Percentiles rank a stretch among this genome's conserved stretches.
These are phyloP conservation scores for Hibiscus trionum DNA, from an alignment of 345 rosid genomes.

Conservation along the genomic window DNA sequence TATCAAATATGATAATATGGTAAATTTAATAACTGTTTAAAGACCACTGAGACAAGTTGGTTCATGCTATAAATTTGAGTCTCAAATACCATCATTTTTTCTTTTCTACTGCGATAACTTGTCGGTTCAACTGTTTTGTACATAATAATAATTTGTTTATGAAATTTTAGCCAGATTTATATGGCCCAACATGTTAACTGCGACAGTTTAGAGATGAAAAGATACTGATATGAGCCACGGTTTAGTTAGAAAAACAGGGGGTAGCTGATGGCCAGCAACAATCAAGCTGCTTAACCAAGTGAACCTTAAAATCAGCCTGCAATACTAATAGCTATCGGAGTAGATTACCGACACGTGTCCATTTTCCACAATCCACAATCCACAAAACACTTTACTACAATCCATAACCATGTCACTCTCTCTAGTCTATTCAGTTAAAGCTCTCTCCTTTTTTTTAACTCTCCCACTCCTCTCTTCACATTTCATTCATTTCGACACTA, in stretches of 20 bases:
- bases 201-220: too few species aligned
- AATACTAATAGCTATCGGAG: neutral
- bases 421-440: slow-evolving; percentile 16
- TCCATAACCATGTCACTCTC: slow-evolving; percentile 6
- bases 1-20: too few species aligned
- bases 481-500: slow-evolving; percentile 7
- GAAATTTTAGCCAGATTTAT: too few species aligned
- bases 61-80: too few species aligned
- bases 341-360: slow-evolving; percentile 27
- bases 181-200: too few species aligned
- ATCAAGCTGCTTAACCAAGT: neutral
- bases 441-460: neutral
- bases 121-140: too few species aligned
- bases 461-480: neutral
- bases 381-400: slow-evolving; percentile 22
- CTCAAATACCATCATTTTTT: too few species aligned
- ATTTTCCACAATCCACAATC: slow-evolving; percentile 10
- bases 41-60: too few species aligned
- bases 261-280: neutral
- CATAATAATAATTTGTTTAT: too few species aligned
- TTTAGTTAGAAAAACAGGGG: slow-evolving; percentile 5
- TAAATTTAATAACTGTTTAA: too few species aligned
- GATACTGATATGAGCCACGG: neutral
- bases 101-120: too few species aligned
- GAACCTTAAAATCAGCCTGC: neutral